Conservation (phyloP, 805 yeast genomes). For the Hanseniaspora lachancei region DNA sequence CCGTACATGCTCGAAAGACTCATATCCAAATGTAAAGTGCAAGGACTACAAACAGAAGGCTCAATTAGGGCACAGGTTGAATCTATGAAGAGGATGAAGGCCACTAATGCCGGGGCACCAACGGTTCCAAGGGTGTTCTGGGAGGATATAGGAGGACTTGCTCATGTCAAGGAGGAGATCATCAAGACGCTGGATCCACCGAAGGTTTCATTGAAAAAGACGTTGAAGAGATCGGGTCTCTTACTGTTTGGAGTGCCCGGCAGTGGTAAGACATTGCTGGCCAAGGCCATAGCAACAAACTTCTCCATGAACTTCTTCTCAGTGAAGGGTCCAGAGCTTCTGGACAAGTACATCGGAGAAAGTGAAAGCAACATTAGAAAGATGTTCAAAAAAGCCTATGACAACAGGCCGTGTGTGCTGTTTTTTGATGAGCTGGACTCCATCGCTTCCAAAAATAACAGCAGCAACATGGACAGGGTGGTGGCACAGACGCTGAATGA, state of each 20-base stretch:
- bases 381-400: constrained; percentile 88
- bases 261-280: constrained; percentile 89
- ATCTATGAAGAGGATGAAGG: constrained; percentile 29
- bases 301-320: constrained; percentile 89
- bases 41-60: constrained; percentile 34
- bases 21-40: constrained; percentile 32
- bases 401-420: constrained; percentile 93
- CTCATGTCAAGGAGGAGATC: constrained; percentile 78
- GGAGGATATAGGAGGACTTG: constrained; percentile 96
- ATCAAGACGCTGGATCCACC: constrained; percentile 94
- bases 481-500: constrained; percentile 92
- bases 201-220: constrained; percentile 83
- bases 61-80: constrained; percentile 42
- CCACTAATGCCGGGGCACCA: constrained; percentile 90
- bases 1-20: constrained; percentile 61
- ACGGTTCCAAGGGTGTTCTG: constrained; percentile 87
- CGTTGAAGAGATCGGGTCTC: constrained; percentile 88
- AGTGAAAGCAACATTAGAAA: constrained; percentile 93
- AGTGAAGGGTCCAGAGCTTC: constrained; percentile 91
- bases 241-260: constrained; percentile 98
- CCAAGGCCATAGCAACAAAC: constrained; percentile 94
- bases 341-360: constrained; percentile 97
- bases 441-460: constrained; percentile 80
- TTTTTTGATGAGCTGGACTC: constrained; percentile 96
- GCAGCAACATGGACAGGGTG: constrained; percentile 93